phyloP scores from a whole-genome alignment of 2,329 filamentous ascomycete genomes.

The Claviceps capensis region DNA sequence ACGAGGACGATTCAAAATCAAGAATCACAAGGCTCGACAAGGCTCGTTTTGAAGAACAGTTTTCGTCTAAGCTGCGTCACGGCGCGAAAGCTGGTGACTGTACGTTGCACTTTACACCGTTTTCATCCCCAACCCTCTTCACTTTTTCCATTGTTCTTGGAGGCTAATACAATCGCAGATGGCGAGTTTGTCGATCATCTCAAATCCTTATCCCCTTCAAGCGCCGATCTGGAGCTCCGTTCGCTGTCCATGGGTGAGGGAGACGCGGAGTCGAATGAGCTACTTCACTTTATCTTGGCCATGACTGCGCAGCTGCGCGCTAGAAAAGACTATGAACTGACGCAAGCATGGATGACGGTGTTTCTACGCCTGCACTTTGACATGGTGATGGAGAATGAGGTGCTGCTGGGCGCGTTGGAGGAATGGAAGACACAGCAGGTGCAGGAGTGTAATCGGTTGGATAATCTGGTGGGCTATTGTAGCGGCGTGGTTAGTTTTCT shows the following conservation, averaged over 20 bases:
- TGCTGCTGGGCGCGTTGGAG: conserved; percentile 43
- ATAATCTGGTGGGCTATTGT: conserved; percentile 73
- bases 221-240: conserved; percentile 81
- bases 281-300: conserved; percentile 68
- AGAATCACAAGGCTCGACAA: conserved; percentile 57
- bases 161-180: conserved; percentile 28
- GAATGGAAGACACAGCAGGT: conserved; percentile 63
- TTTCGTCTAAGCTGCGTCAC: conserved; percentile 41
- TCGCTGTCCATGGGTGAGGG: conserved; percentile 45
- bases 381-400: conserved; percentile 34
- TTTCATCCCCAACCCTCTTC: neutral
- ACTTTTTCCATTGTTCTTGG: conserved; percentile 3
- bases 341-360: conserved; percentile 95
- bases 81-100: conserved; percentile 45
- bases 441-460: conserved; percentile 55
- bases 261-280: conserved; percentile 47
- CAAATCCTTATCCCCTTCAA: conserved; percentile 67
- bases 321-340: conserved; percentile 78
- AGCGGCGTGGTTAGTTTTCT: conserved; percentile 75
- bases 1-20: conserved; percentile 37
- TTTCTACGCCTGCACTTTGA: conserved; percentile 70
- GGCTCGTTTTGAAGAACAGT: conserved; percentile 40
- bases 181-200: conserved; percentile 62
- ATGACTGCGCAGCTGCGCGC: conserved; percentile 56
- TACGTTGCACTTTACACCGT: conserved; percentile 22